Base-by-base conservation (phyloP, 2,329 filamentous ascomycete species). In the Xylaria sp. region DNA sequence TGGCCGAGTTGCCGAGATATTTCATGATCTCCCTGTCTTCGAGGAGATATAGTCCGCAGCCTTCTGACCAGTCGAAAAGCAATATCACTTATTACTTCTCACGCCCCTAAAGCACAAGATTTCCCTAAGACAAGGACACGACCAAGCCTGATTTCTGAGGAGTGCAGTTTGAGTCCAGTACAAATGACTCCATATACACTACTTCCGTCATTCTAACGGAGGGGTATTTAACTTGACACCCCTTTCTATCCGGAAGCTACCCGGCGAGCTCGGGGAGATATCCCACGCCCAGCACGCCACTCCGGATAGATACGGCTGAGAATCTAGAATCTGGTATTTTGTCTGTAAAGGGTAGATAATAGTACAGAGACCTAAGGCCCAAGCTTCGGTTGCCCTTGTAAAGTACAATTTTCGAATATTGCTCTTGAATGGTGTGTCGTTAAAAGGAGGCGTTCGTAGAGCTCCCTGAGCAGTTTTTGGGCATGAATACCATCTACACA, bases 171-270 rank as follows among this genome's bases (percentile, higher is more conserved):
- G 9, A 23, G 29, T 10, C 16, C 5, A 54, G 29, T 10, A 21
- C 5, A 54, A 8, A 9, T 21, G 5, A 51, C 10, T 21, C 32
- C 6, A 47, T 29, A 23, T 10, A 29, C 5, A 18, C 18, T 37
- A 2, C 25, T 13, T 48, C n/a, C 27, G 16, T 42, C 48, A 23
- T 6, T 12, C 23, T 35, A 32, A 42, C n/a, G 21, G n/a, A 60
- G 55, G 13, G 12, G 16, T 58, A 29, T 40, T 32, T 13, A 53
- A 13, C 35, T 27, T 27, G 42, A 42, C 40, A 27, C 9, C 55
- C 57, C 23, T 60, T 64, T 32, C 29, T 18, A 50, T 29, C 32
- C 37, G 35, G 35, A 60, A 40, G 16, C 42, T 21, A 50, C 42
- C 13, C 42, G 25, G 37, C 5, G 5, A 55, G 42, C 12, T 25